Evolutionary conservation across 129 eudicot species (phyloP).

Genomic region (Mikania micrantha): DNA sequence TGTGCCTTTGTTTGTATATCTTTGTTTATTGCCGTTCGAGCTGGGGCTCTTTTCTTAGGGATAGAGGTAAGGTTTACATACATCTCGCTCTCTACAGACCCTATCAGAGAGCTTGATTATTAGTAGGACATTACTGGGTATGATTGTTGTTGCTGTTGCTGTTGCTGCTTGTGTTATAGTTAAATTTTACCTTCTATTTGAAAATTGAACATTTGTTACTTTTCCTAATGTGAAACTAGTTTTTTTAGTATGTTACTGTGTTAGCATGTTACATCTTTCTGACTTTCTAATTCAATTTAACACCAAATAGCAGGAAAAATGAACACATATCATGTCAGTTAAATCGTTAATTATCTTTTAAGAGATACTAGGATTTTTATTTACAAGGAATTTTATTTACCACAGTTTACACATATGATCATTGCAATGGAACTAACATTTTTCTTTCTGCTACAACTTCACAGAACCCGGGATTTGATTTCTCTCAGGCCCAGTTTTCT

Average conservation of each 20-base stretch:
- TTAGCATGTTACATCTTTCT: background rate
- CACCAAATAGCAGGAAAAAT: background rate
- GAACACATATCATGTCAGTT: background rate
- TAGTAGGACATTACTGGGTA: too few relatives aligned
- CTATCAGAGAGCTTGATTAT: too few relatives aligned
- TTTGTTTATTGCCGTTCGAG: too few relatives aligned
- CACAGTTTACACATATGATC: background rate
- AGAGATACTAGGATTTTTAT: background rate
- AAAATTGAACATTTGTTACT: background rate
- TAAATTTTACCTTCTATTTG: background rate
- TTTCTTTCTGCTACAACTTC: slow-evolving; percentile 1
- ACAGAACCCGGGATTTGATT: slow-evolving; percentile 98
- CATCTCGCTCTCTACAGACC: too few relatives aligned
- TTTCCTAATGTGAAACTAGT: background rate
- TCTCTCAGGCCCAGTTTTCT: slow-evolving; percentile 84
- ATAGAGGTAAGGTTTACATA: too few relatives aligned
- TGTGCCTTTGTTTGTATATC: too few relatives aligned
- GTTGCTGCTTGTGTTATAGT: background rate
- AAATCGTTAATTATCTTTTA: background rate
- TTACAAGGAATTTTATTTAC: background rate
- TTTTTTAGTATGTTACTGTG: too few relatives aligned
- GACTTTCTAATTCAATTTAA: background rate
- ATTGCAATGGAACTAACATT: background rate
- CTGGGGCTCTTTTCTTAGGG: too few relatives aligned
- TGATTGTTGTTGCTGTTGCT: too few relatives aligned